Conservation (phyloP, 768 basidiomycete genomes). For the Phaeotremella fagi region DNA sequence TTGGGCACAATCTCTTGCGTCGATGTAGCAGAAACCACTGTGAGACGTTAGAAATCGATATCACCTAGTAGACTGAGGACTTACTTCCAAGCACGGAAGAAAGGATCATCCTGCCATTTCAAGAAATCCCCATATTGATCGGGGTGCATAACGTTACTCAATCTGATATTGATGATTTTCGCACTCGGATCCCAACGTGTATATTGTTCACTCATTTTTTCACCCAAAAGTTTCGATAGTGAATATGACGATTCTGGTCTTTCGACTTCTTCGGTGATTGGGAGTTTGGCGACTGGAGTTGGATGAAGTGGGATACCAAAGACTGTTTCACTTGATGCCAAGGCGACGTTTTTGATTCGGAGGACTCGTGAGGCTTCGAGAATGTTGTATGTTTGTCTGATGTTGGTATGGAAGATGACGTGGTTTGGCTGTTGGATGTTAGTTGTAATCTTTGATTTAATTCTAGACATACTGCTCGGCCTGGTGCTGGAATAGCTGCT, state of each 20-base stretch:
- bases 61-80: constrained; percentile 1
- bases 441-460: not conserved
- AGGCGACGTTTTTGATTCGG: constrained; percentile 38
- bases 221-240: constrained; percentile 43
- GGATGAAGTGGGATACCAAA: constrained; percentile 43
- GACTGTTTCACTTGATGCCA: constrained; percentile 44
- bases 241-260: constrained; percentile 37
- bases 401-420: constrained; percentile 43
- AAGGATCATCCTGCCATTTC: constrained; percentile 41
- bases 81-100: constrained; percentile 39
- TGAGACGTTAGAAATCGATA: not conserved
- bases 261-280: constrained; percentile 33
- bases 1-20: constrained; percentile 43
- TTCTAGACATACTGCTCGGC: constrained; percentile 22
- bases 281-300: constrained; percentile 20
- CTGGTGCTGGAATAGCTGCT: constrained; percentile 41
- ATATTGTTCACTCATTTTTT: constrained; percentile 40
- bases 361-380: constrained; percentile 41
- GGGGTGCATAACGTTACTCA: constrained; percentile 44
- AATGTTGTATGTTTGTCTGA: constrained; percentile 44
- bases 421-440: constrained; percentile 34
- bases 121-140: constrained; percentile 41
- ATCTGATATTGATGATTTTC: constrained; percentile 42
- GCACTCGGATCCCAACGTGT: constrained; percentile 32
- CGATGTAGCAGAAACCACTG: constrained; percentile 46